Evolutionary conservation across 768 basidiomycete species (phyloP), one percentile per base, ranked within the genome.

Genomic region (Xerocomellus intermedius): DNA sequence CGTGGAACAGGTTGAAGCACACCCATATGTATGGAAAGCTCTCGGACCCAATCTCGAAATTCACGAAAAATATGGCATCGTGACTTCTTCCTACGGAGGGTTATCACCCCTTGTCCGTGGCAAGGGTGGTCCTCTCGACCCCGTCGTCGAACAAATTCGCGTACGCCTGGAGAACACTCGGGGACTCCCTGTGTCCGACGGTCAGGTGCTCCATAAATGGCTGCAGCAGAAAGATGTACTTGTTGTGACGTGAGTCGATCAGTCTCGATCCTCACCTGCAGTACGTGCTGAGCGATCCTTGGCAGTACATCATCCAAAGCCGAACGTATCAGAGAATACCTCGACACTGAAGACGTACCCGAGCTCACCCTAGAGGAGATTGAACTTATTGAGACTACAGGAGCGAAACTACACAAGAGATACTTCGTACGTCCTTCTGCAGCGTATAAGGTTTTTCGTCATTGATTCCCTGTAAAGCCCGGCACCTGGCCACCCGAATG

Each of bases 1-100:
- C 10, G 4, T 47, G 28, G 24, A 46, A 55, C 30, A 81, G 78
- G 65, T 83, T 22, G 82, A 85, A 64, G 74, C 76, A 33, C 82
- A 85, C 59, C 81, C 82, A 13, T 79, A 82, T 64, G 70, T 79
- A 32, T 76, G 75, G 60, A 73, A 77, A 57, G 74, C 74, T 13
- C 68, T 79, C 50, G 63, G 70, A 36, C 64, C 74, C 5, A 63
- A 66, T n/a, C 56, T 77, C 26, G 73, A 68, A 28, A 42, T 70
- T n/a, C 67, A 73, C 44, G 64, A 73, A 51, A 35, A 73, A 58
- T 54, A 77, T 42, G 64, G 66, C 36, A 79, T 80, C 52, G 62
- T 73, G 22, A 73, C 72, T 2, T 69, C 69, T 16, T 75, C 79
- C 0, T 80, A 69, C 42, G 73, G 69, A 7, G 79, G 75, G 7